Evolutionary conservation across 2,329 filamentous ascomycete genomes (phyloP), one percentile per base, ranked within the genome.

Genomic region (Aspergillus quadricinctus): DNA sequence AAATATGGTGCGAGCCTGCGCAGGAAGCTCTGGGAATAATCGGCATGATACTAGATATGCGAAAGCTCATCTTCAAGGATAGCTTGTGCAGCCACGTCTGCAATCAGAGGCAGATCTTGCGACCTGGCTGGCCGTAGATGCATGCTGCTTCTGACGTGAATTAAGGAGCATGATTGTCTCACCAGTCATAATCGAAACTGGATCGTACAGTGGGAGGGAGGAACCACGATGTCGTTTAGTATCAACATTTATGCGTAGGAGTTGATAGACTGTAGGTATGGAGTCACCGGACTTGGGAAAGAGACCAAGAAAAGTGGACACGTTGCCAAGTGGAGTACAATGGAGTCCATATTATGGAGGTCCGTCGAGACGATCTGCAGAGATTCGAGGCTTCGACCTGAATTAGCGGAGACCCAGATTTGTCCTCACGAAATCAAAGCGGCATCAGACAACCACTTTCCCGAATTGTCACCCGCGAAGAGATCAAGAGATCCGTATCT

Each of bases 41-140:
- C 54, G 5, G 55, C 19, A 46, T 54, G 54, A 35, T 50, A 53
- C 4, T 57, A 61, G 50, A 14, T 54, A 52, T 29, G 45, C 48
- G 40, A 57, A 4, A 59, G 55, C 40, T 62, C 57, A 28, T 60
- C 60, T 11, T 62, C 48, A 2, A 59, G 40, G 54, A 62, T 61
- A 45, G 59, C 55, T 48, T 55, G 51, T 21, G 56, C 59, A 17
- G 54, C 52, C 3, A 64, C 48, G 48, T 59, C 54, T n/a, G 57
- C 60, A 23, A 60, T 49, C 31, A 10, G n/a, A 31, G 55, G 55
- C 14, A 61, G 56, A 41, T 60, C 57, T 29, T 53, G 37, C n/a
- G 37, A 19, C 31, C 43, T 35, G 14, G 57, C 56, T n/a, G 45
- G 49, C 52, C 54, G 48, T 41, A 61, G 27, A 52, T 40, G 45